These are phyloP conservation scores for Colletotrichum cereale DNA, from an alignment of 2,329 filamentous ascomycete genomes.

Conservation along the genomic window DNA sequence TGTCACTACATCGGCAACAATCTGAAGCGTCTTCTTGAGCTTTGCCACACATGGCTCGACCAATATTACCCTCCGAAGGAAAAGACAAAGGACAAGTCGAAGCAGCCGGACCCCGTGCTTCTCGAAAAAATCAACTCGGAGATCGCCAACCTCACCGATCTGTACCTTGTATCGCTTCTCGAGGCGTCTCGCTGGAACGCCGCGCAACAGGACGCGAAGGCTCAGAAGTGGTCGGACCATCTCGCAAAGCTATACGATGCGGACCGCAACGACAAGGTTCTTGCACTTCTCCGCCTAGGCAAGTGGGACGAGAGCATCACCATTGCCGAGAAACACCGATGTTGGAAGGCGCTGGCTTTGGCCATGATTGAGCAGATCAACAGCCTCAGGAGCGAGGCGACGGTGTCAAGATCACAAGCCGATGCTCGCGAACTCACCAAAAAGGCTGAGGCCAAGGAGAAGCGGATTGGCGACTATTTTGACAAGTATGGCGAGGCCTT, in stretches of 20 bases:
- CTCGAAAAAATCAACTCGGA: slow-evolving; percentile 61
- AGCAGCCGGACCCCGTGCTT: slow-evolving; percentile 54
- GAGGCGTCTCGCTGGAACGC: slow-evolving; percentile 66
- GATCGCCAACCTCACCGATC: slow-evolving; percentile 65
- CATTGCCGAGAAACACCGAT: slow-evolving; percentile 70
- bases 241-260: slow-evolving; percentile 62
- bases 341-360: slow-evolving; percentile 67
- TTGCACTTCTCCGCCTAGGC: slow-evolving; percentile 65
- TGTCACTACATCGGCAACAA: slow-evolving; percentile 73
- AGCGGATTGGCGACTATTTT: slow-evolving; percentile 67
- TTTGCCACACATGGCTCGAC: slow-evolving; percentile 68
- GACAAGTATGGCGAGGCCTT: slow-evolving; percentile 74
- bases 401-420: slow-evolving; percentile 29
- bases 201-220: slow-evolving; percentile 58
- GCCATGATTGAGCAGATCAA: slow-evolving; percentile 68
- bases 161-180: slow-evolving; percentile 66
- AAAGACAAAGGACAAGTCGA: slow-evolving; percentile 47
- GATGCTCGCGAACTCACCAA: slow-evolving; percentile 52
- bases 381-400: slow-evolving; percentile 37
- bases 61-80: slow-evolving; percentile 54
- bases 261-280: slow-evolving; percentile 65
- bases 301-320: slow-evolving; percentile 70
- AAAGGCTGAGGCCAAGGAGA: slow-evolving; percentile 60
- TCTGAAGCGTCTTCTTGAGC: slow-evolving; percentile 69
- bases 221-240: slow-evolving; percentile 57